Base-by-base conservation (phyloP, 2,329 filamentous ascomycete genomes). In the Penicillium sp. region DNA sequence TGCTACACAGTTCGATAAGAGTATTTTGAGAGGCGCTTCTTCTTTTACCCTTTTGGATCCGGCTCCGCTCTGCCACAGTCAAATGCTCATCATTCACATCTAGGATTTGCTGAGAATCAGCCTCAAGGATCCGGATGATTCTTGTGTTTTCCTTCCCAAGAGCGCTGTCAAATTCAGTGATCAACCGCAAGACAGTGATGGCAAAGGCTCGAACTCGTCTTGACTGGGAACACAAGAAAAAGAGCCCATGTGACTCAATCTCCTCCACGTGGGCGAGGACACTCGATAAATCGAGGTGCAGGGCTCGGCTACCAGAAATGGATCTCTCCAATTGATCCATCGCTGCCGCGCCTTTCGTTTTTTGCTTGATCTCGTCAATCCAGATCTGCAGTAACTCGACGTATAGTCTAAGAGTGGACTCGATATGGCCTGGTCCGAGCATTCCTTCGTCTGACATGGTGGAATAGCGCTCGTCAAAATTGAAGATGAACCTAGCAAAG, bases 391-490 rank as follows among this genome's bases (percentile, higher is more conserved):
- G 81, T 5, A 99, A 78, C 74, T 99, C 92, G 29, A 97, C 91
- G 68, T 99, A 99, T 11, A 99, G 81, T 61, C 89, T 88, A 21
- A 99, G 76, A 0, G 94, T 99, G 64, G 88, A 96, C 72, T 99
- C 94, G 56, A 99, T 97, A 69, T 99, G 94, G 5, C 88, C 90
- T 34, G 91, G 87, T 0, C 93, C 94, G 25, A 99, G 85, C 87
- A 99, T 94, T 2, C 94, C 94, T 33, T 95, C 94, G 69, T 99
- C 94, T 10, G 92, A 96, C 87, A 97, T 97, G 33, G 94, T 97
- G 1, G 93, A 91, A 73, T 99, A 99, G 25, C 92, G 87, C 64
- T 96, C 92, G 72, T 99, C 95, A 72, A 97, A 99, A 65, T 94
- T 96, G 78, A 99, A 99, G 52, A 99, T 99, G 75, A 97, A 99